Conservation (phyloP, 2,329 filamentous ascomycete genomes). For the Aureobasidium subglaciale region DNA sequence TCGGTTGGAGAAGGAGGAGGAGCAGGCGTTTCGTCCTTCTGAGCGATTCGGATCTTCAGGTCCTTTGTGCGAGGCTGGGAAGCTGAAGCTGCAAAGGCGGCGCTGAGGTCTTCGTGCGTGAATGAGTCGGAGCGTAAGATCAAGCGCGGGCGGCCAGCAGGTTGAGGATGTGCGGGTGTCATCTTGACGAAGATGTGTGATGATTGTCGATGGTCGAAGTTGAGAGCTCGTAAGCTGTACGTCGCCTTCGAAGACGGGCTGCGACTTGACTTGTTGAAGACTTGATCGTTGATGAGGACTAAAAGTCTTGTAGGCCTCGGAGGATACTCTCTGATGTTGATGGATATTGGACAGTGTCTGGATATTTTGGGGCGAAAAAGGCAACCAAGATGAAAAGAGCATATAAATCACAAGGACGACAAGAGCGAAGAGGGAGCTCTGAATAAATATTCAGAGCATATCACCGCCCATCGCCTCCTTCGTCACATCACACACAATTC, state of each 20-base stretch:
- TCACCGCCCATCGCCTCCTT: neutral
- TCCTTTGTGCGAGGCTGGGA: slow-evolving; percentile 17
- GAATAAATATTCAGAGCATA: slow-evolving; percentile 3
- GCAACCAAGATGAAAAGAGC: neutral
- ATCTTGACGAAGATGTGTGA: slow-evolving; percentile 9
- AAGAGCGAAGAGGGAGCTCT: neutral
- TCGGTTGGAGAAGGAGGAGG: slow-evolving; percentile 18
- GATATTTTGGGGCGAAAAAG: neutral
- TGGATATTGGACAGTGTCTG: neutral
- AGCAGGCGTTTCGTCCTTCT: slow-evolving; percentile 16
- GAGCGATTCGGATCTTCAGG: slow-evolving; percentile 18
- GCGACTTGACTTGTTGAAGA: neutral
- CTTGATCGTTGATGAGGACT: no score
- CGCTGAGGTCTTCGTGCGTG: slow-evolving; percentile 17
- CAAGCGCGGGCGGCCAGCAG: slow-evolving; percentile 11
- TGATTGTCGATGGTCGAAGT: neutral
- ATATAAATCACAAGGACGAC: neutral
- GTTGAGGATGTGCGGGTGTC: slow-evolving; percentile 16
- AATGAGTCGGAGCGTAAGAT: slow-evolving; percentile 17
- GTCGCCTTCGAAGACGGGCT: neutral
- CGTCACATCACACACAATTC: neutral
- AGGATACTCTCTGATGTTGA: no score
- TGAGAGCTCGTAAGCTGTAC: neutral
- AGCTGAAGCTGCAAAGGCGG: slow-evolving; percentile 17
- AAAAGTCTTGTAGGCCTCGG: no score